Evolutionary conservation across 2,329 filamentous ascomycete species (phyloP).

Genomic region (Fusarium albosuccineum): DNA sequence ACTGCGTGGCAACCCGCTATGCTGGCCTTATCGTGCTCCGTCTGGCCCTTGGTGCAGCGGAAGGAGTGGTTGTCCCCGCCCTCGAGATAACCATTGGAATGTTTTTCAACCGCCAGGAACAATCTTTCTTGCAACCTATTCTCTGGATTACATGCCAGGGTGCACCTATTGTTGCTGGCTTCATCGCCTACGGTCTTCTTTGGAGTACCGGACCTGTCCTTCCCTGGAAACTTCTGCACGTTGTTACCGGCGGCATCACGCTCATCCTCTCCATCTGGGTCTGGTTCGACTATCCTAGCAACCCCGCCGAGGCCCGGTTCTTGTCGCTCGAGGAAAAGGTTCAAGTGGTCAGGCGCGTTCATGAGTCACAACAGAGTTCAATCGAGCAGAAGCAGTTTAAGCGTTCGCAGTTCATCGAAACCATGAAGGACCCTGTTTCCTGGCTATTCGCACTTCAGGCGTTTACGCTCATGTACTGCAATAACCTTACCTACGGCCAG

Average conservation of each 20-base stretch:
- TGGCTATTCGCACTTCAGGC: slow-evolving; percentile 50
- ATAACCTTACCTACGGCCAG: slow-evolving; percentile 56
- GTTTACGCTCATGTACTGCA: slow-evolving; percentile 52
- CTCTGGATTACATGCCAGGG: slow-evolving; percentile 51
- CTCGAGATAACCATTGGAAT: slow-evolving; percentile 57
- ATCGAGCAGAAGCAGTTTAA: slow-evolving; percentile 56
- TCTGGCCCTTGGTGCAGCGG: slow-evolving; percentile 52
- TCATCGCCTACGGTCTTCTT: slow-evolving; percentile 57
- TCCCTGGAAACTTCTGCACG: slow-evolving; percentile 57
- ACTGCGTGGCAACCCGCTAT: slow-evolving; percentile 53
- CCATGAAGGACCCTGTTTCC: slow-evolving; percentile 47
- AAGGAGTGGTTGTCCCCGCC: slow-evolving; percentile 54
- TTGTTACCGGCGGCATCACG: slow-evolving; percentile 53
- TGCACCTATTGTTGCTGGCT: slow-evolving; percentile 54
- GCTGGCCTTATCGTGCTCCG: slow-evolving; percentile 54
- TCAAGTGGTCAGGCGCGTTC: slow-evolving; percentile 52
- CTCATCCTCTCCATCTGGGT: slow-evolving; percentile 51
- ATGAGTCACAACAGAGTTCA: slow-evolving; percentile 50
- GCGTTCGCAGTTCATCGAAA: slow-evolving; percentile 47
- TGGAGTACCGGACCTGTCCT: slow-evolving; percentile 49
- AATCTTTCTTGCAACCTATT: slow-evolving; percentile 49
- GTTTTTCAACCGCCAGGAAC: slow-evolving; percentile 54
- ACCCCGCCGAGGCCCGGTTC: slow-evolving; percentile 54
- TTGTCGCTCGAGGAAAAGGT: slow-evolving; percentile 57
- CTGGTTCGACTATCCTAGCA: slow-evolving; percentile 55